Evolutionary conservation across 176 grass and related monocot species (phyloP).

Genomic region (Pontederia crassipes): DNA sequence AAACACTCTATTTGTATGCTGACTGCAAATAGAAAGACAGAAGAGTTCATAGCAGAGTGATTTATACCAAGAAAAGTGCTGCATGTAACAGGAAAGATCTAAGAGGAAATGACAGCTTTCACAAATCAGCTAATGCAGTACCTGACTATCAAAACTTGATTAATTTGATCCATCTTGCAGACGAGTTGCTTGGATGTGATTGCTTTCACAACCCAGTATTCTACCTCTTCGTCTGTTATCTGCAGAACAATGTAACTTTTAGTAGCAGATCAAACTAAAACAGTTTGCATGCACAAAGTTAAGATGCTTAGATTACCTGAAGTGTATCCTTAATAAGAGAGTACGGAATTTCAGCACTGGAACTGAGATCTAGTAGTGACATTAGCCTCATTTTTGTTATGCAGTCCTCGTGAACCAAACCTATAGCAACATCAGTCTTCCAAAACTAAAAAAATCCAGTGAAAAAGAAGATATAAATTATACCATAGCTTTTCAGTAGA

Average conservation of each 20-base stretch:
- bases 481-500: conserved; percentile 65
- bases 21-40: conserved; percentile 34
- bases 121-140: background rate
- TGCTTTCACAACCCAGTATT: conserved; percentile 92
- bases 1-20: conserved; percentile 57
- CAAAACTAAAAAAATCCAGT: background rate
- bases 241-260: conserved; percentile 10
- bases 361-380: conserved; percentile 82
- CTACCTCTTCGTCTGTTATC: conserved; percentile 87
- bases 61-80: too few relatives aligned
- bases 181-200: conserved; percentile 66
- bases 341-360: conserved; percentile 58
- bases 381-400: conserved; percentile 82
- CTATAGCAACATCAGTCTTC: conserved; percentile 22
- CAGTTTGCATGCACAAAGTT: background rate
- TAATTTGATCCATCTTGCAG: conserved; percentile 85
- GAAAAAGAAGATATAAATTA: background rate
- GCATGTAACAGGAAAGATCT: too few relatives aligned
- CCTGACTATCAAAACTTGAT: conserved; percentile 60
- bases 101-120: too few relatives aligned
- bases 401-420: conserved; percentile 74
- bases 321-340: conserved; percentile 67
- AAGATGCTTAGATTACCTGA: conserved; percentile 23
- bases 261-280: background rate
- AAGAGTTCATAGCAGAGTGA: background rate